Base-by-base conservation (phyloP, 2,329 filamentous ascomycete genomes). In the Fusarium marasasianum region DNA sequence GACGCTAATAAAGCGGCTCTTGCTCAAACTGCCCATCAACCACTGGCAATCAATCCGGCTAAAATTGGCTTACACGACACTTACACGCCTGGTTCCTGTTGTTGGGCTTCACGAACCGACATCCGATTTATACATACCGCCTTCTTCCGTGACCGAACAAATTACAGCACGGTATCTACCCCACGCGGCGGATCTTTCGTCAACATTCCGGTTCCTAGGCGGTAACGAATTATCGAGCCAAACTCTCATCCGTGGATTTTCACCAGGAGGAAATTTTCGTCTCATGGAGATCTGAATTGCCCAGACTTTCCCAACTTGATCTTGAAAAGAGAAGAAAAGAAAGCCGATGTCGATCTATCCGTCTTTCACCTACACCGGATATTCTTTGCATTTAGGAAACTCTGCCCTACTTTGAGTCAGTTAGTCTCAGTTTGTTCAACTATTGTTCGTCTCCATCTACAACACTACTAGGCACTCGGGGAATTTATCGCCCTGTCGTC, bases 401-500 rank as follows among this genome's bases (percentile, higher is more conserved):
- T 29, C 35, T 72, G 50, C 48, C 41, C 66, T 71, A 61, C 66
- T 47, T 60, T 31, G 50, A 64, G 44, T 62, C 47, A 48, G 63
- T 63, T 62, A 29, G 41, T 64, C 45, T 53, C 56, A 56, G 60
- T 51, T 70, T 51, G 58, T 71, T 63, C 71, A 57, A 71, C 50
- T 29, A 48, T 54, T 55, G 50, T 53, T 69, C 62, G 66, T 69
- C 66, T 68, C 75, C 63, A 72, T 70, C 54, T 68, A 55, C 58
- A 58, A 63, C 60, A 63, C 66, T 56, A 54, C 56, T 66, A 45
- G 57, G 60, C 47, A 57, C 59, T 73, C 71, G 75, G 74, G 74
- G 68, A 77, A 76, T 78, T 74, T 74, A 55, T 73, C 47, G 53
- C 72, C 76, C 75, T 78, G 67, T 78, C 66, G 76, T 78, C 75